These are phyloP conservation scores for Naumovozyma dairenensis DNA, from an alignment of 805 yeast species.

Conservation along the genomic window DNA sequence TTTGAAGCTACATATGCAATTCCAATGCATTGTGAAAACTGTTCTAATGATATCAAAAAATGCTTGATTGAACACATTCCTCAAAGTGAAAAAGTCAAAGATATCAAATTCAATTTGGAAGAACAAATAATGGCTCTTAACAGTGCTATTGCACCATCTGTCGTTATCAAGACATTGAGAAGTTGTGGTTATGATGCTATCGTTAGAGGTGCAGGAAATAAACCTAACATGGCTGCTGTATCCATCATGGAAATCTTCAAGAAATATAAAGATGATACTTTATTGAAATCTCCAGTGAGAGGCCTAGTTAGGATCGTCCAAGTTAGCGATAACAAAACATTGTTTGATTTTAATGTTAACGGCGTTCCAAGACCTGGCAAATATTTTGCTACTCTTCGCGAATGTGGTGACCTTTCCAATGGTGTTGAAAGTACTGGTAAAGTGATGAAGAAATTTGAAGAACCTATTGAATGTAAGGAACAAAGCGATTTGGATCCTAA, in stretches of 20 bases:
- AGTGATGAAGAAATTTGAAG: slow-evolving; percentile 31
- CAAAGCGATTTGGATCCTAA: slow-evolving; percentile 27
- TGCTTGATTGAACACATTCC: slow-evolving; percentile 34
- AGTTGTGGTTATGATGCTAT: slow-evolving; percentile 79
- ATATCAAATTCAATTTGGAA: slow-evolving; percentile 45
- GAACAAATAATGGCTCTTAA: slow-evolving; percentile 55
- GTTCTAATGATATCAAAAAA: slow-evolving; percentile 49
- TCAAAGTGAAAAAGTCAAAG: slow-evolving; percentile 31
- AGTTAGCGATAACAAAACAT: slow-evolving; percentile 39
- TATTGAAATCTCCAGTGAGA: slow-evolving; percentile 36
- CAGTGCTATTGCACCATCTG: slow-evolving; percentile 71
- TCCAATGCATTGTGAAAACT: slow-evolving; percentile 68
- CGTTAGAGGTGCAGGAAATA: slow-evolving; percentile 75
- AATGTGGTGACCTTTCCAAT: slow-evolving; percentile 64
- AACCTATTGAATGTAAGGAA: slow-evolving; percentile 26
- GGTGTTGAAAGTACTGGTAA: slow-evolving; percentile 64
- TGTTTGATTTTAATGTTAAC: slow-evolving; percentile 70
- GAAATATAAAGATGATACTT: slow-evolving; percentile 37
- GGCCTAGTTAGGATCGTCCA: slow-evolving; percentile 83
- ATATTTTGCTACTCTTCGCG: slow-evolving; percentile 61
- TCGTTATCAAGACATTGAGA: slow-evolving; percentile 58
- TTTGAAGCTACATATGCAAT: slow-evolving; percentile 71
- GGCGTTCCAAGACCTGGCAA: slow-evolving; percentile 52
- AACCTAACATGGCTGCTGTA: slow-evolving; percentile 82
- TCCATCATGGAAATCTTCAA: slow-evolving; percentile 69